Conservation (phyloP, 768 basidiomycete species). For the Termitomyces sp. region DNA sequence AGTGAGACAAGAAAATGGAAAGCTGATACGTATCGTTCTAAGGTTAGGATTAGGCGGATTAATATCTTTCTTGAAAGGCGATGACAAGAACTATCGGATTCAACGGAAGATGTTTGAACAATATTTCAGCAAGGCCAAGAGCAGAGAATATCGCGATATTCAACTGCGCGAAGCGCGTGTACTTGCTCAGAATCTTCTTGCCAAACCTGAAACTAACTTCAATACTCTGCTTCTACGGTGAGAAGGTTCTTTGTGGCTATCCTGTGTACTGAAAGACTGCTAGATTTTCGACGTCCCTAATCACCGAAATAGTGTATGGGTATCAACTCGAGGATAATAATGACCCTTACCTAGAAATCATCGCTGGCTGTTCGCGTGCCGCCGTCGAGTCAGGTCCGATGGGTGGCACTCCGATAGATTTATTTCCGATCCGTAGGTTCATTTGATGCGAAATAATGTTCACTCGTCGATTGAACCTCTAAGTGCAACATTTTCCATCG, state of each 20-base stretch:
- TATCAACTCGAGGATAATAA: slow-evolving; percentile 18
- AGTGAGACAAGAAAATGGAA: background rate
- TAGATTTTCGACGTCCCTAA: slow-evolving; percentile 20
- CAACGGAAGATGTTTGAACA: slow-evolving; percentile 18
- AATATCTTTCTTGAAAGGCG: slow-evolving; percentile 10
- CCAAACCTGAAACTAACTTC: slow-evolving; percentile 14
- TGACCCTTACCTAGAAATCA: slow-evolving; percentile 17
- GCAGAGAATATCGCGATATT: slow-evolving; percentile 19
- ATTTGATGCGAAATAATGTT: background rate
- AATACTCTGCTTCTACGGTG: background rate
- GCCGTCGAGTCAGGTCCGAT: slow-evolving; percentile 11
- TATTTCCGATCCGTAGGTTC: slow-evolving; percentile 21
- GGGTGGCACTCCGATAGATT: slow-evolving; percentile 17
- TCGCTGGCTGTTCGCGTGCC: slow-evolving; percentile 11
- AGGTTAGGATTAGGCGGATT: background rate
- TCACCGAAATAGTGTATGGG: slow-evolving; percentile 18
- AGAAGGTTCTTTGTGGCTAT: background rate
- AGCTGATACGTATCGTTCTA: background rate
- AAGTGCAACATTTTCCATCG: slow-evolving; percentile 15
- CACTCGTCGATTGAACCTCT: background rate
- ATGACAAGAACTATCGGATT: slow-evolving; percentile 17
- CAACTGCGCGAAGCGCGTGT: slow-evolving; percentile 24
- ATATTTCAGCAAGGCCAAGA: slow-evolving; percentile 16
- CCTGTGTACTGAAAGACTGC: background rate
- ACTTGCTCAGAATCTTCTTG: slow-evolving; percentile 24